phyloP scores from a whole-genome alignment of 2,329 filamentous ascomycete genomes.

The Sarocladiaceae sp. region DNA sequence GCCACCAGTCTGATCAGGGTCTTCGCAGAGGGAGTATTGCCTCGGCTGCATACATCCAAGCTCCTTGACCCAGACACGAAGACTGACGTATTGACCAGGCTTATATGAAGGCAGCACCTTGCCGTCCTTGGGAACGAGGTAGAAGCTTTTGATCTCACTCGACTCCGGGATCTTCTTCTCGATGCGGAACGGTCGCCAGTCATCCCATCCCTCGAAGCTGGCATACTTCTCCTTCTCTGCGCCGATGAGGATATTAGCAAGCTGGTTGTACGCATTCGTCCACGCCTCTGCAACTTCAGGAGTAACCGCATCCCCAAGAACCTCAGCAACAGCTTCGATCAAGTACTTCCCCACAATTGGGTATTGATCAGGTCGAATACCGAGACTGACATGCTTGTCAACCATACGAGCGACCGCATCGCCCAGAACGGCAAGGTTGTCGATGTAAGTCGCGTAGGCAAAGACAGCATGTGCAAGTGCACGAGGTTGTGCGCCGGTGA shows the following conservation, averaged over 20 bases:
- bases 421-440: conserved; percentile 58
- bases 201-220: conserved; percentile 35
- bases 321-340: conserved; percentile 60
- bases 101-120: conserved; percentile 53
- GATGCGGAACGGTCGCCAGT: conserved; percentile 52
- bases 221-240: conserved; percentile 61
- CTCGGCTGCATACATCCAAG: conserved; percentile 62
- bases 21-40: conserved; percentile 72
- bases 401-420: conserved; percentile 63
- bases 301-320: conserved; percentile 65
- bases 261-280: conserved; percentile 65
- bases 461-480: conserved; percentile 67
- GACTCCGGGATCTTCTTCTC: conserved; percentile 58
- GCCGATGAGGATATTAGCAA: conserved; percentile 67
- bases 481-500: conserved; percentile 62
- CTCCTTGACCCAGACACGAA: conserved; percentile 57
- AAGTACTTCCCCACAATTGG: conserved; percentile 65
- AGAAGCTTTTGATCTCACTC: conserved; percentile 61
- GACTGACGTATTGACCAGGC: conserved; percentile 70
- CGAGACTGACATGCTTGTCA: conserved; percentile 72
- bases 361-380: conserved; percentile 66
- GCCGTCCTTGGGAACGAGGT: conserved; percentile 60
- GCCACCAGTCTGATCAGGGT: conserved; percentile 35
- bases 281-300: conserved; percentile 65
- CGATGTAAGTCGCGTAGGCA: conserved; percentile 69